These are phyloP conservation scores for Kwoniella heveanensis DNA, from an alignment of 768 basidiomycete genomes.

Conservation along the genomic window DNA sequence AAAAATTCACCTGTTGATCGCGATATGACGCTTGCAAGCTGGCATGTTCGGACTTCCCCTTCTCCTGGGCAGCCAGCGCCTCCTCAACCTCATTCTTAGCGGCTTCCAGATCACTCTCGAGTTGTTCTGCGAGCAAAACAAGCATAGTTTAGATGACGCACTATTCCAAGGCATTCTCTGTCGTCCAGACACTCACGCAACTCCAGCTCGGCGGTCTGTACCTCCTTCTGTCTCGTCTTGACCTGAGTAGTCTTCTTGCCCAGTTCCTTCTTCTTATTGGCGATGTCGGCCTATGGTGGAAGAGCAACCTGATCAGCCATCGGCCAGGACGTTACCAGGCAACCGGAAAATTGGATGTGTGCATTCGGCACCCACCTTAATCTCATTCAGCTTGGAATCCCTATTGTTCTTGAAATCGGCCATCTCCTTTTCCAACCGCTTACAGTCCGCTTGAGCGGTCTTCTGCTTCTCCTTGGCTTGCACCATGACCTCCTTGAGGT, in stretches of 20 bases:
- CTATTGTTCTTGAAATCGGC: slow-evolving; percentile 98
- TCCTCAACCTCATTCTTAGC: slow-evolving; percentile 60
- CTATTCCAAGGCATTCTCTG: too few species aligned
- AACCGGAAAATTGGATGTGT: not conserved
- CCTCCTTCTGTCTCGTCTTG: slow-evolving; percentile 85
- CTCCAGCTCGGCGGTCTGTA: slow-evolving; percentile 83
- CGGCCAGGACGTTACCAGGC: too few species aligned
- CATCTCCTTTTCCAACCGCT: slow-evolving; percentile 94
- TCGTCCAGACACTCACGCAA: slow-evolving; percentile 64
- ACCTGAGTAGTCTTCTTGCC: slow-evolving; percentile 78
- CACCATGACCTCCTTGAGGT: slow-evolving; percentile 50
- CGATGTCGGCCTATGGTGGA: slow-evolving; percentile 67
- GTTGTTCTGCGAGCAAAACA: slow-evolving; percentile 73
- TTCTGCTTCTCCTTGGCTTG: slow-evolving; percentile 75
- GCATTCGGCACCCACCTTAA: slow-evolving; percentile 66
- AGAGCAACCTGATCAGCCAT: not conserved
- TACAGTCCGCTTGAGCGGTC: slow-evolving; percentile 72
- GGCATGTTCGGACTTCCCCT: slow-evolving; percentile 67
- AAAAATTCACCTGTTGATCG: slow-evolving; percentile 38
- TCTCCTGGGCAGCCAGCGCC: slow-evolving; percentile 61
- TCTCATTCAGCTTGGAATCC: slow-evolving; percentile 90
- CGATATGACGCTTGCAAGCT: slow-evolving; percentile 59
- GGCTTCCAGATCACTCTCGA: slow-evolving; percentile 70
- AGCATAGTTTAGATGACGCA: too few species aligned
- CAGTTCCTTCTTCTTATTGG: slow-evolving; percentile 74